Base-by-base conservation (phyloP, 2,329 filamentous ascomycete species). In the Plenodomus lindquistii region DNA sequence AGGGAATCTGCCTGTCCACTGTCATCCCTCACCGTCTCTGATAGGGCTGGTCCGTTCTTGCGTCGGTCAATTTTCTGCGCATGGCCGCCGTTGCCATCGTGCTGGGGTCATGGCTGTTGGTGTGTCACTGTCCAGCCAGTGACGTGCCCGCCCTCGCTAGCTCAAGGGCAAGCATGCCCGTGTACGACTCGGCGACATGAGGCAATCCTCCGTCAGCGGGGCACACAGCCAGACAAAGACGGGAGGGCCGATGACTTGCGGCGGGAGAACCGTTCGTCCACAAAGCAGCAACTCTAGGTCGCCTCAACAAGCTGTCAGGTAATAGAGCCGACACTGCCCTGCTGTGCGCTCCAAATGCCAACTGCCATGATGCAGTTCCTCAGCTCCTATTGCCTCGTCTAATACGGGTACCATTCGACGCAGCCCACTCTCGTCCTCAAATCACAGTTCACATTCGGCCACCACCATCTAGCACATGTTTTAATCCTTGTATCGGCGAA, bases 31-130 rank as follows among this genome's bases (percentile, higher is more conserved):
- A 55, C 54, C 55, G 53, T 62, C 52, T 50, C 55, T 57, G 55
- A 62, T 67, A 69, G 66, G 65, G 63, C 67, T 69, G 65, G 57
- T 61, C 60, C 57, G 56, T 62, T 58, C 54, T 48, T 60, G 62
- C 64, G 60, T 62, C 64, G 54, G 60, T 48, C 60, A 47, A 51
- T 57, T 59, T 52, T 46, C 59, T 57, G 41, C 49, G 46, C 40
- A 48, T 51, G 49, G 48, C 44, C 39, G 41, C 46, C 44, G 37
- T 46, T 44, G 29, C 38, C 48, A 44, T 49, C 54, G 48, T 47
- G 52, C 52, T 46, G 52, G 27, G 27, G 27, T 31, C 27, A 31
- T 31, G 27, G 27, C 11, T 31, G 27, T 37, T 37, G 16, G 5
- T 37, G 16, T 37, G 35, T 18, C 6, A 20, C 35, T 19, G 35